Evolutionary conservation across 305 asterid species (phyloP).

Genomic region (Petunia hybrid): DNA sequence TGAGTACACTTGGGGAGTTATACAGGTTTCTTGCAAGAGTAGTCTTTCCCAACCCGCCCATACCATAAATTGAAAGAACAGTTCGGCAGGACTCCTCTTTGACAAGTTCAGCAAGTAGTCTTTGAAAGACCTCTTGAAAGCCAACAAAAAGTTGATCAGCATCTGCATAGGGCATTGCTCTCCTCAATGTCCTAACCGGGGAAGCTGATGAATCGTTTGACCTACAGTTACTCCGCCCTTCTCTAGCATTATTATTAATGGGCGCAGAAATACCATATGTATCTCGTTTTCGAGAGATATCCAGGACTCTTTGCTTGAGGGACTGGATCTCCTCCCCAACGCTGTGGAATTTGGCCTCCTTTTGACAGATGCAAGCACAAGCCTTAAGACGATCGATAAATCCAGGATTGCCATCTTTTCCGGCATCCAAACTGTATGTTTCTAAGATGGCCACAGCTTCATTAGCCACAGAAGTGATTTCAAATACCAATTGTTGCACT

Average conservation of each 20-base stretch:
- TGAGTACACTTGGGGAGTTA: neutral
- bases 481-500: neutral
- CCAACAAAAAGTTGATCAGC: slow-evolving; percentile 10
- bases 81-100: neutral
- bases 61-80: neutral
- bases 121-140: neutral
- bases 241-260: neutral
- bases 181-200: neutral
- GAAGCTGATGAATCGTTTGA: neutral
- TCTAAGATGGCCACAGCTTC: slow-evolving; percentile 4
- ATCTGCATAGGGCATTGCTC: neutral
- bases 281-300: slow-evolving; percentile 19
- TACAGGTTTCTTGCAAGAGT: slow-evolving; percentile 3
- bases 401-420: neutral
- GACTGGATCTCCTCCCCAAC: neutral
- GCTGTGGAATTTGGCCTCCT: neutral
- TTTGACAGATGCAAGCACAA: neutral
- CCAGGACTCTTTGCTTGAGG: slow-evolving; percentile 12
- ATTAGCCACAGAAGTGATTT: neutral
- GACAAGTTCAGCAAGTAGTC: neutral
- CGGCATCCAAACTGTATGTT: slow-evolving; percentile 3
- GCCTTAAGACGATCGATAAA: neutral
- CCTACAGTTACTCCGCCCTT: neutral
- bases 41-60: slow-evolving; percentile 21
- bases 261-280: neutral